These are phyloP conservation scores for Penicillium goetzii DNA, from an alignment of 495 filamentous ascomycete species.

Conservation along the genomic window DNA sequence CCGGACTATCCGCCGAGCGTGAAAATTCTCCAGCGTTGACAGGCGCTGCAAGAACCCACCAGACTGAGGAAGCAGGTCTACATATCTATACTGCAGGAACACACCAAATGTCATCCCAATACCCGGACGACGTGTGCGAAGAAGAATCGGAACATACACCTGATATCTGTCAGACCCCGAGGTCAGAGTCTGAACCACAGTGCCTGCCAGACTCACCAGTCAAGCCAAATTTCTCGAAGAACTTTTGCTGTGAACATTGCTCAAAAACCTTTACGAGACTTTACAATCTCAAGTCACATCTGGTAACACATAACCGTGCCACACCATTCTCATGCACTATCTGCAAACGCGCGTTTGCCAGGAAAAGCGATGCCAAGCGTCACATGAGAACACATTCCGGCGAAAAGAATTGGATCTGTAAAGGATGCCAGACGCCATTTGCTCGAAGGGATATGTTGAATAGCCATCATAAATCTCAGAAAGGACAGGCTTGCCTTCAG, in stretches of 20 bases:
- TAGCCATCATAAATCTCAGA: not conserved
- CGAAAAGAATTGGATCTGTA: not conserved
- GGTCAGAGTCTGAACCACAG: not conserved
- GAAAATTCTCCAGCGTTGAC: not conserved
- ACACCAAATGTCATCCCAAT: not conserved
- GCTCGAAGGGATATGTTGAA: not conserved
- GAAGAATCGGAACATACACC: not conserved
- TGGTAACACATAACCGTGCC: not conserved
- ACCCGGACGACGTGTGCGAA: not conserved
- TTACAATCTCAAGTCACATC: constrained; percentile 5
- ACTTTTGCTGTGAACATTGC: not conserved
- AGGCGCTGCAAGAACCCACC: not conserved
- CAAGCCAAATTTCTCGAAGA: not conserved
- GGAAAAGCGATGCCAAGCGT: constrained; percentile 6
- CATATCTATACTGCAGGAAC: not conserved
- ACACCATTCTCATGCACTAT: not conserved
- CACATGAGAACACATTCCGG: constrained; percentile 3
- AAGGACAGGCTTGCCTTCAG: not conserved
- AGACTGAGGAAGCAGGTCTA: not conserved
- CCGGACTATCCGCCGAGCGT: not conserved
- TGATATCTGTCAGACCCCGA: not conserved
- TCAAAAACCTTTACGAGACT: not conserved
- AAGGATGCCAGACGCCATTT: not conserved
- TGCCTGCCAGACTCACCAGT: not conserved
- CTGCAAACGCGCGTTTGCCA: not conserved